Conservation (phyloP, 306 rosid genomes). For the Parietaria judaica region DNA sequence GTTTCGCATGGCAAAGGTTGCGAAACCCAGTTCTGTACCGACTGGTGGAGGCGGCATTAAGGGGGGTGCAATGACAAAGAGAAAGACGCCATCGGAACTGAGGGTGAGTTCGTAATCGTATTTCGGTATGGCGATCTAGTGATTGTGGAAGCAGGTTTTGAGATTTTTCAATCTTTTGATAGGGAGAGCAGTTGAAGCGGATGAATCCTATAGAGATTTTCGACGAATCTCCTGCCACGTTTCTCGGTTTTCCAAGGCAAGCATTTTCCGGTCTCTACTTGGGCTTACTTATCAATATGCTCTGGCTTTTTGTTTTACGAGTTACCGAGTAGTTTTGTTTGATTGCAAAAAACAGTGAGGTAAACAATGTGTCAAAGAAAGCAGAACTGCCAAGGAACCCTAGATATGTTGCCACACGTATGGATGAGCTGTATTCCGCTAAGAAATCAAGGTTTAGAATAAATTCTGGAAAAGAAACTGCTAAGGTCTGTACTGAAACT, state of each 20-base stretch:
- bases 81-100: slow-evolving; percentile 84
- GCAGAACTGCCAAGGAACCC: slow-evolving; percentile 37
- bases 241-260: slow-evolving; percentile 25
- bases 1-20: slow-evolving; percentile 57
- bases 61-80: slow-evolving; percentile 34
- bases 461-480: slow-evolving; percentile 58
- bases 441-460: slow-evolving; percentile 41
- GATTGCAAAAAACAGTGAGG: slow-evolving; percentile 12
- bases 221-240: slow-evolving; percentile 34
- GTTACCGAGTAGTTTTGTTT: slow-evolving; percentile 14
- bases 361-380: slow-evolving; percentile 37
- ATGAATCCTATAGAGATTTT: slow-evolving; percentile 18
- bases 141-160: background rate
- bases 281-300: slow-evolving; percentile 6
- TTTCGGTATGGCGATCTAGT: background rate
- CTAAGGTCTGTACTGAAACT: slow-evolving; percentile 42
- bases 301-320: background rate
- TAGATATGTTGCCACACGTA: slow-evolving; percentile 48
- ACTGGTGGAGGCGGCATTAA: slow-evolving; percentile 40
- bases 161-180: background rate
- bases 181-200: slow-evolving; percentile 55
- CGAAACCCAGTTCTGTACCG: slow-evolving; percentile 38
- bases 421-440: slow-evolving; percentile 65
- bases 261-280: slow-evolving; percentile 14
- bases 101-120: slow-evolving; percentile 22